Conservation (phyloP, 108 stramenopile genomes). For the Cyclotella cryptica region DNA sequence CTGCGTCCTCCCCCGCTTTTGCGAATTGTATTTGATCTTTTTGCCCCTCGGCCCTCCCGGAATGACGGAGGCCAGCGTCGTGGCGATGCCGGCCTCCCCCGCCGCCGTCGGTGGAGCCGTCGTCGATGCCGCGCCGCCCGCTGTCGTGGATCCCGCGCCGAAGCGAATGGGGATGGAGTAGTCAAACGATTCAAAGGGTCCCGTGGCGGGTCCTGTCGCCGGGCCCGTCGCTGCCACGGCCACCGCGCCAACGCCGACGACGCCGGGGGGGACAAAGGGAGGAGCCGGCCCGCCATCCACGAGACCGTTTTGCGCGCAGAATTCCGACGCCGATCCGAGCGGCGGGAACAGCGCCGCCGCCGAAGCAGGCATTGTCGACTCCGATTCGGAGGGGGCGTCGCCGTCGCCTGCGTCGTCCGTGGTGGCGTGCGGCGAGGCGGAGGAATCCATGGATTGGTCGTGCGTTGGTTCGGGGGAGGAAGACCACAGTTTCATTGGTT, state of each 20-base stretch:
- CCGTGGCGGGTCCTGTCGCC: too few species aligned
- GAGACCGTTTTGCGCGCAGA: slow-evolving; percentile 10
- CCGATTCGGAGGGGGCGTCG: too few species aligned
- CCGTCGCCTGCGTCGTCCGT: background rate
- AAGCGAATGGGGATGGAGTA: too few species aligned
- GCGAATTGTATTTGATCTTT: slow-evolving; percentile 17
- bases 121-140: background rate
- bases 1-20: background rate
- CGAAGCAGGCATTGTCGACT: background rate
- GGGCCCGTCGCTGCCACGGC: too few species aligned
- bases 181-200: too few species aligned
- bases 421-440: background rate
- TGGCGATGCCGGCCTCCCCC: background rate
- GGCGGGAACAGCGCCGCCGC: slow-evolving; percentile 18
- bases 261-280: background rate
- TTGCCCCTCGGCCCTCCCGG: background rate
- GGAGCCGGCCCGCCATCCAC: background rate
- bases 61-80: background rate
- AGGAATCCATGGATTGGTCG: background rate
- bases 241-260: too few species aligned
- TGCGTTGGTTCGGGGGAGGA: background rate
- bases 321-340: slow-evolving; percentile 5
- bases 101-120: background rate
- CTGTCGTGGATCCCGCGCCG: too few species aligned
- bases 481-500: background rate